Base-by-base conservation (phyloP, 1,284 basidiomycete genomes). In the Takashimella tepidaria region DNA sequence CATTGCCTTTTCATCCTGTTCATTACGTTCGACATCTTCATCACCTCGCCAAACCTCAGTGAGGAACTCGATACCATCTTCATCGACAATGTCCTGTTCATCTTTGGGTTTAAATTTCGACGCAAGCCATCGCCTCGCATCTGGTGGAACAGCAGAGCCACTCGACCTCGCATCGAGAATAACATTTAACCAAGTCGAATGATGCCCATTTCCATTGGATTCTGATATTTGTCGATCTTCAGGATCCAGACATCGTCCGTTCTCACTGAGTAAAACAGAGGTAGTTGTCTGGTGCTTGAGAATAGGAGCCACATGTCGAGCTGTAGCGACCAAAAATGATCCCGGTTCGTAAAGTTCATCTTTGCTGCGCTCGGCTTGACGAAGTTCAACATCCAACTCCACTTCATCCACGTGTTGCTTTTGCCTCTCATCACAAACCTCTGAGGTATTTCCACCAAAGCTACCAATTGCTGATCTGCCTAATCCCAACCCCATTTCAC, bases 301-400 rank as follows among this genome's bases (percentile, higher is more conserved):
- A 10, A 67, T 57, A 3, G 63, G 61, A 5, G 64, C 55, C 13
- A 70, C 49, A 25, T 68, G 63, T 26, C 53, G 47, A 0, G 69
- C 60, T 10, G 69, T 62, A 0, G 62, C 44, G 20, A 52, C 57
- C 22, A 73, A 57, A 55, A 70, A 70, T 5, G 68, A 66, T 1
- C 62, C 55, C 1, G 64, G 60, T 5, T 63, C 60, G 26, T 59
- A 63, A 16, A 58, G 50, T 16, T 41, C 31, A 1, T 52, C 24
- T 23, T 45, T 27, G 1, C 25, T 41, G 4, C 12, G n/a, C 53
- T 58, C 47, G 3, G 63, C 58, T 45, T 64, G 54, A 11, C 53
- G 58, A 5, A 68, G 45, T 13, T 53, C 50, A n/a, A 60, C 41
- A 31, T 63, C 58, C 2, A 62, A 27, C 19, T 61, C 60, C 19